Conservation (phyloP, 176 grass and related monocot species). For the Eleusine indica region DNA sequence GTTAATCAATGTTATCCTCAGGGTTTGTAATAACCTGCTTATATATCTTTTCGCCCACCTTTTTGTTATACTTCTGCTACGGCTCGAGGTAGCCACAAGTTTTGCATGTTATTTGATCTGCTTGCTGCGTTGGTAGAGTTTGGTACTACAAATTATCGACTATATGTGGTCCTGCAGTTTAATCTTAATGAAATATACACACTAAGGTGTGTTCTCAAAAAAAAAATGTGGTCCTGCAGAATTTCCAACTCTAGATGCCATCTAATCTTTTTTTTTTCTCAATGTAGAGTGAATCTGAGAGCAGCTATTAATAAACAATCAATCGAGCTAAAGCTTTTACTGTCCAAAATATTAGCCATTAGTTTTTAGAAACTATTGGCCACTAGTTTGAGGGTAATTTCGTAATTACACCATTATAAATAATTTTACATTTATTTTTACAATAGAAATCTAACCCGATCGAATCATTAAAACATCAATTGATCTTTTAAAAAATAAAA, state of each 20-base stretch:
- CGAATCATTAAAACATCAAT: no score
- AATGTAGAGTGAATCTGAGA: not conserved
- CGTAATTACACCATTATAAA: no score
- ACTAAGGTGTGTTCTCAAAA: no score
- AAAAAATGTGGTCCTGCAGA: slow-evolving; percentile 30
- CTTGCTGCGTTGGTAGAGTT: slow-evolving; percentile 8
- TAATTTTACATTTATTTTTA: no score
- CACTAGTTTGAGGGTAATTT: no score
- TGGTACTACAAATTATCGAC: slow-evolving; percentile 10
- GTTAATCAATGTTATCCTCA: not conserved
- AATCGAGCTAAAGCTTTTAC: not conserved
- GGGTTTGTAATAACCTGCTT: slow-evolving; percentile 5
- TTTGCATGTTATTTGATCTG: slow-evolving; percentile 30
- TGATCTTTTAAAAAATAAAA: no score
- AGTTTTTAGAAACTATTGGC: no score
- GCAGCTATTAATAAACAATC: not conserved
- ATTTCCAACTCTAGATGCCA: not conserved
- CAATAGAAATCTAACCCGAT: no score
- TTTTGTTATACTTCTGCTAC: not conserved
- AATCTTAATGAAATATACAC: no score
- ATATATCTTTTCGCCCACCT: not conserved
- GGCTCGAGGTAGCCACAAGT: slow-evolving; percentile 18
- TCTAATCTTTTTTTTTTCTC: not conserved
- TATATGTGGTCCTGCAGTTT: slow-evolving; percentile 28
- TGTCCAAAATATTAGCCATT: no score